A percentile compares a stretch with the other conserved stretches of the same genome.
Conservation (phyloP, 179 eudicot genomes). For the Spinacia oleracea region DNA sequence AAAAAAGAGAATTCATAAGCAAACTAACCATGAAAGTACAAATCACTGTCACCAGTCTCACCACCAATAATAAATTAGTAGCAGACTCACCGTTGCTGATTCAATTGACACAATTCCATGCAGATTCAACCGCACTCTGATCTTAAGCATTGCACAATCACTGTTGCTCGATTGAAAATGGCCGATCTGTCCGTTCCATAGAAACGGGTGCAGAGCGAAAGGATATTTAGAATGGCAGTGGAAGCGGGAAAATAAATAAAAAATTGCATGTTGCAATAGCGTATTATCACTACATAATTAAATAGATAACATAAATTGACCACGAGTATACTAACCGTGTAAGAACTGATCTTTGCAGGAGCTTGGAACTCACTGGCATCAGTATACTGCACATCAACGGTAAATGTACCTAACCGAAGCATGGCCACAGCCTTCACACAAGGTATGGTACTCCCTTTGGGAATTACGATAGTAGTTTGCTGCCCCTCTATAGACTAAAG, state of each 20-base stretch:
- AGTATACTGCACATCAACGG: conserved; percentile 72
- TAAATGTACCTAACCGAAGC: conserved; percentile 70
- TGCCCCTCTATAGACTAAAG: conserved; percentile 61
- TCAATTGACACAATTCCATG: conserved; percentile 90
- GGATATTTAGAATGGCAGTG: background rate
- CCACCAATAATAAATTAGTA: background rate
- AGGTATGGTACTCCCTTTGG: conserved; percentile 79
- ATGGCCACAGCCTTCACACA: conserved; percentile 81
- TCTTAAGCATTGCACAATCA: conserved; percentile 77
- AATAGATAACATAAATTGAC: background rate
- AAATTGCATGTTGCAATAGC: background rate
- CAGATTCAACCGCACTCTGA: conserved; percentile 72
- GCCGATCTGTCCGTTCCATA: conserved; percentile 62
- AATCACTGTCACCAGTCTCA: no score
- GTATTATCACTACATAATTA: background rate
- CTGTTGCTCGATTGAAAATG: conserved; percentile 74
- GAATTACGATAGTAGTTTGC: conserved; percentile 71
- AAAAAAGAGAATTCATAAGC: background rate
- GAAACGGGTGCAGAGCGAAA: background rate
- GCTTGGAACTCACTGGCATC: conserved; percentile 79
- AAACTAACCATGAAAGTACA: background rate
- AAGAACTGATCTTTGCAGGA: conserved; percentile 77
- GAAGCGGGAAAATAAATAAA: background rate
- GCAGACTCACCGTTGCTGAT: conserved; percentile 73
- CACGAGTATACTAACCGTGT: conserved; percentile 53